Evolutionary conservation across 768 basidiomycete genomes (phyloP).

Genomic region (Naematelia aurantialba): DNA sequence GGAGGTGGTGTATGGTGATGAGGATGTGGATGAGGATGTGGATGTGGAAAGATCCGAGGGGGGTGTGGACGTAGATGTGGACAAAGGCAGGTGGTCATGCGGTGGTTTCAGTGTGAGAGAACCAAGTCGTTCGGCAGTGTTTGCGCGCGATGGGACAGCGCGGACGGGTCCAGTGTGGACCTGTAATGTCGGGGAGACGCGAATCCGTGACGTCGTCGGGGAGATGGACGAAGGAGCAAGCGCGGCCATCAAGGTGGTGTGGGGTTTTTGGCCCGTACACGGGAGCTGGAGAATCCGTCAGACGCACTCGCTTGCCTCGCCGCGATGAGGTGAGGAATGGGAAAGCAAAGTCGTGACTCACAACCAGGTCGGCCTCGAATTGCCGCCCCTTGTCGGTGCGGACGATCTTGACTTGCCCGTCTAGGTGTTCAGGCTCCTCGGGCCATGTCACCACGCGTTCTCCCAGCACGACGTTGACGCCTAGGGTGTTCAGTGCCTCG

Average conservation of each 20-base stretch:
- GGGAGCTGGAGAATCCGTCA: slow-evolving; percentile 25
- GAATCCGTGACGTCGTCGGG: slow-evolving; percentile 31
- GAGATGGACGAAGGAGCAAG: slow-evolving; percentile 39
- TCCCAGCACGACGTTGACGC: slow-evolving; percentile 40
- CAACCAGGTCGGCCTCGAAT: slow-evolving; percentile 43
- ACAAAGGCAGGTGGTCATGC: too few species aligned
- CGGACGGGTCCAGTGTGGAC: slow-evolving; percentile 23
- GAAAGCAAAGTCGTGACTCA: slow-evolving; percentile 11
- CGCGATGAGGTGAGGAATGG: too few species aligned
- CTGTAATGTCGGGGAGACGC: slow-evolving; percentile 41
- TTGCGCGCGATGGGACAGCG: slow-evolving; percentile 9
- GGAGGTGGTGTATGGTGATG: slow-evolving; percentile 14
- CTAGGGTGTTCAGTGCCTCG: slow-evolving; percentile 31
- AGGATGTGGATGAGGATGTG: slow-evolving; percentile 6
- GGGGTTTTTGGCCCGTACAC: slow-evolving; percentile 50
- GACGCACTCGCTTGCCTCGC: too few species aligned
- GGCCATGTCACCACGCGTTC: slow-evolving; percentile 40
- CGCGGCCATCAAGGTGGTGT: slow-evolving; percentile 39
- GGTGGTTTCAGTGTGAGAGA: slow-evolving; percentile 12
- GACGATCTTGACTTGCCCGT: slow-evolving; percentile 37
- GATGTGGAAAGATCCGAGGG: slow-evolving; percentile 1
- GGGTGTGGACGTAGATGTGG: slow-evolving; percentile 4
- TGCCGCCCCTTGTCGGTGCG: slow-evolving; percentile 41
- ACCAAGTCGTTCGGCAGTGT: slow-evolving; percentile 19
- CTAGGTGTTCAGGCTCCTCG: slow-evolving; percentile 23